Conservation (phyloP, 768 basidiomycete genomes). For the Boletus edulis region DNA sequence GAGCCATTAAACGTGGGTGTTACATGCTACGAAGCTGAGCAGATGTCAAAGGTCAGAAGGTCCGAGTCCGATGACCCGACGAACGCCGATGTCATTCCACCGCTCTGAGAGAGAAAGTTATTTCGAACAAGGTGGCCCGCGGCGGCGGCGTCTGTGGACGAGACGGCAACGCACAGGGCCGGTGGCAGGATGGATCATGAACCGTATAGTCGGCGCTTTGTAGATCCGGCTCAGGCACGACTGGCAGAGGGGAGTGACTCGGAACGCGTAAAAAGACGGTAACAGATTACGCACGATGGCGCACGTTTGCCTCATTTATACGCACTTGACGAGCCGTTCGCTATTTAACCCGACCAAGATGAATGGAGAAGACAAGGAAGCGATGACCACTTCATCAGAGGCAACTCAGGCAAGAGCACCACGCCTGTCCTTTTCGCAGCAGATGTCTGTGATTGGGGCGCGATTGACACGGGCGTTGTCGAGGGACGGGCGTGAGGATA, state of each 20-base stretch:
- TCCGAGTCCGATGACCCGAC: neutral
- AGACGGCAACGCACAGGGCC: neutral
- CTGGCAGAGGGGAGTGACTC: neutral
- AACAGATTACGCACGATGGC: slow-evolving; percentile 7
- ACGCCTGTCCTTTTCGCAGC: slow-evolving; percentile 13
- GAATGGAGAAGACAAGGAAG: neutral
- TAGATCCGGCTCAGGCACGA: slow-evolving; percentile 11
- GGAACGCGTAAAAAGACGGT: neutral
- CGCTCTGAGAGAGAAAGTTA: no score
- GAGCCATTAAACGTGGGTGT: neutral
- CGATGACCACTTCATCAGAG: slow-evolving; percentile 7
- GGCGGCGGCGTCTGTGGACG: no score
- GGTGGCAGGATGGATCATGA: neutral
- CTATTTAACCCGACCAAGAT: slow-evolving; percentile 10
- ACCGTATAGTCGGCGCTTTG: neutral
- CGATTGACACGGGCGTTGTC: slow-evolving; percentile 14
- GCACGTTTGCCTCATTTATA: slow-evolving; percentile 14
- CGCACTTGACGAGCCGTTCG: neutral
- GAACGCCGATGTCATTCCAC: neutral
- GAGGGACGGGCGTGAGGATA: slow-evolving; percentile 4
- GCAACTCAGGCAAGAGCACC: neutral
- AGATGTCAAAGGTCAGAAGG: no score
- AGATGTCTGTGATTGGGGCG: slow-evolving; percentile 19
- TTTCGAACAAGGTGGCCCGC: no score
- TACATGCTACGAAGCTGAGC: neutral